A percentile compares a stretch with the other conserved stretches of the same genome.
Evolutionary conservation across 768 basidiomycete species (phyloP).

Genomic region (Boletales sp.): DNA sequence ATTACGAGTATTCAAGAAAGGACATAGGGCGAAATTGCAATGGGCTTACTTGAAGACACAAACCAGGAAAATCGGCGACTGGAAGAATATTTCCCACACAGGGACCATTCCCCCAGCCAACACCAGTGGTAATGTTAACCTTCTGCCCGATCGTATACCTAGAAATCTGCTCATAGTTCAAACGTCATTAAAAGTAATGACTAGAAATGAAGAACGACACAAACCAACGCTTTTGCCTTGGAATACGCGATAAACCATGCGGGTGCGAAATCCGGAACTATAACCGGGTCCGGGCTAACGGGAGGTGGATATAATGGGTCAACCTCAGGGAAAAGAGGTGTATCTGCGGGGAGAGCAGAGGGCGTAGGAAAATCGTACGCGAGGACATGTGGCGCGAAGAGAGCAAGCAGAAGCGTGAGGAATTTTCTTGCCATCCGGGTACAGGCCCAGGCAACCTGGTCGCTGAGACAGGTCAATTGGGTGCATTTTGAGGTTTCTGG

Average conservation of each 20-base stretch:
- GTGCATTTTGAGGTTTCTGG: no score
- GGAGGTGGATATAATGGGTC: slow-evolving; percentile 58
- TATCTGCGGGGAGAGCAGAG: slow-evolving; percentile 44
- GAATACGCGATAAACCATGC: slow-evolving; percentile 59
- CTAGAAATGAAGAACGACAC: slow-evolving; percentile 7
- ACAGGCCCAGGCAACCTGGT: no score
- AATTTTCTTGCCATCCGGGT: no score
- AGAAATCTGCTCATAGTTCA: slow-evolving; percentile 33
- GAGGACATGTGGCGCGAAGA: no score
- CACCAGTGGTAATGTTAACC: slow-evolving; percentile 60
- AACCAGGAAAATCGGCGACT: slow-evolving; percentile 55
- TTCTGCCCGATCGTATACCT: slow-evolving; percentile 59
- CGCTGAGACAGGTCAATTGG: no score
- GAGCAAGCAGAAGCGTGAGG: no score
- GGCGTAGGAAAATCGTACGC: slow-evolving; percentile 48
- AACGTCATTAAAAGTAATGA: not conserved
- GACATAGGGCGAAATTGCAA: not conserved
- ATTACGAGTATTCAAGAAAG: not conserved
- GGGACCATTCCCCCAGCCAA: slow-evolving; percentile 46
- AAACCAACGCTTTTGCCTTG: slow-evolving; percentile 54
- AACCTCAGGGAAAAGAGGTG: slow-evolving; percentile 49
- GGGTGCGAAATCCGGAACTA: slow-evolving; percentile 44
- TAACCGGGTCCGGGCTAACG: slow-evolving; percentile 35
- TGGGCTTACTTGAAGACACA: slow-evolving; percentile 61
- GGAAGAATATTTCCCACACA: slow-evolving; percentile 70